phyloP scores from a whole-genome alignment of 306 rosid genomes.

The Quercus engelmannii region DNA sequence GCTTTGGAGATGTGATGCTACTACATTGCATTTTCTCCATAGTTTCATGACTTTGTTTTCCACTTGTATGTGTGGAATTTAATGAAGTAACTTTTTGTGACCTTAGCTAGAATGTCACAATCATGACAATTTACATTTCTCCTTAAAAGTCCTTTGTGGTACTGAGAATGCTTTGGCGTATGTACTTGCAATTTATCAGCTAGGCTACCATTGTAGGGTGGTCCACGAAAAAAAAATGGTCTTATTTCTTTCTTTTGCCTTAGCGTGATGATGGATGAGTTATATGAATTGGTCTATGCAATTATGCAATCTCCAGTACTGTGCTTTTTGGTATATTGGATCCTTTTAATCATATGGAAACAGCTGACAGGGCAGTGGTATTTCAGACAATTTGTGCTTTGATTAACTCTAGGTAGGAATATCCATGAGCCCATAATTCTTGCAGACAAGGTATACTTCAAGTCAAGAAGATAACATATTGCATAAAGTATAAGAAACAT shows the following conservation, averaged over 20 bases:
- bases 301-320: background rate
- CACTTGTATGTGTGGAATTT: conserved; percentile 8
- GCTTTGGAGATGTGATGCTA: background rate
- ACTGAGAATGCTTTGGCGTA: background rate
- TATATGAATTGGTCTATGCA: background rate
- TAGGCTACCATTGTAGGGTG: background rate
- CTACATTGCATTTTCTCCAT: background rate
- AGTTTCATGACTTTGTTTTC: conserved; percentile 2
- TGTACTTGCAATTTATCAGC: background rate
- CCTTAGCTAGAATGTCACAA: conserved; percentile 2
- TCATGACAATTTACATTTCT: background rate
- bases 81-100: background rate
- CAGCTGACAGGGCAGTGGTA: background rate
- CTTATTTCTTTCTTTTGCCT: background rate
- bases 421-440: background rate
- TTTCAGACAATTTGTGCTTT: background rate
- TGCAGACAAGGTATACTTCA: background rate
- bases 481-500: background rate
- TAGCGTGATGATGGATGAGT: background rate
- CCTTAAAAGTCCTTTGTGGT: background rate
- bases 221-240: background rate
- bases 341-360: background rate
- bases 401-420: background rate
- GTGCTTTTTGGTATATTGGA: background rate
- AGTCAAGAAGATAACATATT: background rate